phyloP scores from a whole-genome alignment of 108 stramenopile species.

The Aureococcus anophagefferens region DNA sequence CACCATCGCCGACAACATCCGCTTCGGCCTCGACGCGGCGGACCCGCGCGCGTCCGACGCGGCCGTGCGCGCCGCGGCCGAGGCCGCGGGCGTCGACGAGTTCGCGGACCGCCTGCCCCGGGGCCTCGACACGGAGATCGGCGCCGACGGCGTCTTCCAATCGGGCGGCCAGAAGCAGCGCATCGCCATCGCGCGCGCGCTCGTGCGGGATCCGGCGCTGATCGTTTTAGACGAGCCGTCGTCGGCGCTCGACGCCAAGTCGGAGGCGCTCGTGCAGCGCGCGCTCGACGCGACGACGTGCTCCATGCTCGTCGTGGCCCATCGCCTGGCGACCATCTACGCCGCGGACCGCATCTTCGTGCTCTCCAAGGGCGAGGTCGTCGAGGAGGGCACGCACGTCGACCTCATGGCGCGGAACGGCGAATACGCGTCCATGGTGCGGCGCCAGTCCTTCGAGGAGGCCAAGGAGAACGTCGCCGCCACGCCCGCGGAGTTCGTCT shows the following conservation, averaged over 20 bases:
- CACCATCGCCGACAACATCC: constrained; percentile 75
- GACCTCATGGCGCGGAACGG: constrained; percentile 28
- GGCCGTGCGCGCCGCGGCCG: constrained; percentile 53
- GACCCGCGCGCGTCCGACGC: constrained; percentile 44
- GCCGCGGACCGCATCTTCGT: constrained; percentile 35
- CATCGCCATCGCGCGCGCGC: constrained; percentile 81
- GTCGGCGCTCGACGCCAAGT: constrained; percentile 36
- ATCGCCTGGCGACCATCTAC: constrained; percentile 34
- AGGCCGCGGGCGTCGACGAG: constrained; percentile 43
- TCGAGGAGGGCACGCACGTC: constrained; percentile 23
- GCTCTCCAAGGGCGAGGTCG: constrained; percentile 21
- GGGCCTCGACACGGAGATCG: constrained; percentile 73
- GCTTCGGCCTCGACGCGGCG: constrained; percentile 67
- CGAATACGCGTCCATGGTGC: not conserved
- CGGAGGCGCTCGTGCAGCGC: constrained; percentile 35
- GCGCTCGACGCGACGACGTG: constrained; percentile 23
- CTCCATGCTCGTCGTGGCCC: constrained; percentile 39
- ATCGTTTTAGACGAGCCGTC: constrained; percentile 83
- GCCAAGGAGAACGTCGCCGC: too few species aligned
- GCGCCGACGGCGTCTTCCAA: constrained; percentile 78
- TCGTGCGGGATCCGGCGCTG: constrained; percentile 66
- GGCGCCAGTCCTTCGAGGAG: not conserved
- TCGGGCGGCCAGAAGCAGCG: constrained; percentile 88
- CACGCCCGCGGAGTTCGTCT: too few species aligned
- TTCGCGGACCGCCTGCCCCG: constrained; percentile 63